Evolutionary conservation across 2,329 filamentous ascomycete genomes (phyloP).

Genomic region (Aspergillus floridensis): DNA sequence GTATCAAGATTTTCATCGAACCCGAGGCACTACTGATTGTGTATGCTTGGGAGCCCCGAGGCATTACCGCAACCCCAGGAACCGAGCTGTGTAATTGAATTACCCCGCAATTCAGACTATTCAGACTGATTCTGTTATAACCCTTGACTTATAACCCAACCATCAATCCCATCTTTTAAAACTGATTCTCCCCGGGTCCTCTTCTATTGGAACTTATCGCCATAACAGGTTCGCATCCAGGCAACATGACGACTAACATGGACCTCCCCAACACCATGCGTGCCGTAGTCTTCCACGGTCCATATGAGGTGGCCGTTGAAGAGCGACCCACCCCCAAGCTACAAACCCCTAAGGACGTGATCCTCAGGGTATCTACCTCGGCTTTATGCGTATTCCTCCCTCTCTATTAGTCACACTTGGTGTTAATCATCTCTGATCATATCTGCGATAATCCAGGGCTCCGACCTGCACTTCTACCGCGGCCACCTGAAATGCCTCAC

Average conservation of each 20-base stretch:
- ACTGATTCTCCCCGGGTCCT: too few relatives aligned
- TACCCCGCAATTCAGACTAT: too few relatives aligned
- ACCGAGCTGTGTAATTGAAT: too few relatives aligned
- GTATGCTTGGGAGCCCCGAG: too few relatives aligned
- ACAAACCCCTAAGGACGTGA: constrained; percentile 67
- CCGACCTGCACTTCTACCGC: constrained; percentile 78
- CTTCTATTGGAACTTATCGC: too few relatives aligned
- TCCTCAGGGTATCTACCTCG: constrained; percentile 77
- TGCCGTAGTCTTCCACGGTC: constrained; percentile 81
- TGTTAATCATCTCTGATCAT: neutral
- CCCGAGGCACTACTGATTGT: too few relatives aligned
- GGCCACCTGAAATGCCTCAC: constrained; percentile 70
- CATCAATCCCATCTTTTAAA: too few relatives aligned
- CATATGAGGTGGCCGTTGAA: constrained; percentile 69
- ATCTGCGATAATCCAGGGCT: neutral
- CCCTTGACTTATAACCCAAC: too few relatives aligned
- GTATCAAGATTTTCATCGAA: too few relatives aligned
- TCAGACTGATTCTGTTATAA: too few relatives aligned
- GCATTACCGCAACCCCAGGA: too few relatives aligned
- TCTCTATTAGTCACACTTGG: neutral
- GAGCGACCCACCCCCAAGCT: constrained; percentile 73
- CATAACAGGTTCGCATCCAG: too few relatives aligned
- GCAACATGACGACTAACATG: neutral
- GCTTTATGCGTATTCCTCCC: constrained; percentile 69
- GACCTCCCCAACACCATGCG: constrained; percentile 62